Evolutionary conservation across 768 basidiomycete species (phyloP).

Genomic region (Cyathus striatus): DNA sequence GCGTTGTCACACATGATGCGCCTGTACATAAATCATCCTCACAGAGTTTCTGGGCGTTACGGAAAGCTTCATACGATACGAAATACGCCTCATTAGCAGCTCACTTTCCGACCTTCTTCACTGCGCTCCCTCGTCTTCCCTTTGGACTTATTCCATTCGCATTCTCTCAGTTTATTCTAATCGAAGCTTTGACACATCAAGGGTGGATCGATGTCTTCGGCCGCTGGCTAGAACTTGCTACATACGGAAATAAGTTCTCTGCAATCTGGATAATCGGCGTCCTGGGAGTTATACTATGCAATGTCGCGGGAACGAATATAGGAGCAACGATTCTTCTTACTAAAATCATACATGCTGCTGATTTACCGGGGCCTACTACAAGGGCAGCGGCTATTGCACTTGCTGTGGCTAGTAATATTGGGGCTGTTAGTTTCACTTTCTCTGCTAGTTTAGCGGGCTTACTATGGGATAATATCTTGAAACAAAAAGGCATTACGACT

Average conservation of each 20-base stretch:
- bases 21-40: too few species aligned
- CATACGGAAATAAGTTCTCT: constrained; percentile 35
- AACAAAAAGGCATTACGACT: constrained; percentile 64
- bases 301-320: constrained; percentile 88
- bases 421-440: constrained; percentile 87
- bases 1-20: too few species aligned
- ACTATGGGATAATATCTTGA: constrained; percentile 73
- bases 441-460: constrained; percentile 86
- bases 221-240: constrained; percentile 51
- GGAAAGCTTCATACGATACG: constrained; percentile 8
- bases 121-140: constrained; percentile 65
- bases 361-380: constrained; percentile 25
- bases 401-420: constrained; percentile 85
- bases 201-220: constrained; percentile 90
- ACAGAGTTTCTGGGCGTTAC: too few species aligned
- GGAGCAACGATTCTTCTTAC: constrained; percentile 88
- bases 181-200: constrained; percentile 73
- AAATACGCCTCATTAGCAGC: constrained; percentile 11
- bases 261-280: constrained; percentile 67
- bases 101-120: constrained; percentile 69
- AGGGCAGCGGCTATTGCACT: constrained; percentile 62
- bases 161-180: constrained; percentile 92
- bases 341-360: constrained; percentile 54
- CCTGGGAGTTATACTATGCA: constrained; percentile 71
- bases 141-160: constrained; percentile 86